These are phyloP conservation scores for Ceriops tagal DNA, from an alignment of 345 rosid species.

Conservation along the genomic window DNA sequence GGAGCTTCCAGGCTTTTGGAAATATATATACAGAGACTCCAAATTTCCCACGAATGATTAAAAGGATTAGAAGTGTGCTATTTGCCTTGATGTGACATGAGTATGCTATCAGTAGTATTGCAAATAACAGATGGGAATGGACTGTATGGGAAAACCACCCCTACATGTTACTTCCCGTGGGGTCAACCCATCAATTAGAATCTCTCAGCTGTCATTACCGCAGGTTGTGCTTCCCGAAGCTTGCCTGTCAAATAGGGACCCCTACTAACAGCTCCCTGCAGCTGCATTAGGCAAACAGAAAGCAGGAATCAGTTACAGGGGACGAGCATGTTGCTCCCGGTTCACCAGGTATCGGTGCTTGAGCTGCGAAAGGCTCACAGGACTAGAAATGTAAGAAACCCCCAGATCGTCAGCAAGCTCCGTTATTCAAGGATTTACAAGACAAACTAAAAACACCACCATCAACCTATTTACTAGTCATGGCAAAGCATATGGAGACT, in stretches of 20 bases:
- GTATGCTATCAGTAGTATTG: neutral
- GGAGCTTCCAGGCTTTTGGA: too few relatives aligned
- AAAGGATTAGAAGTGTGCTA: too few relatives aligned
- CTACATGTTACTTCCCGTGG: neutral
- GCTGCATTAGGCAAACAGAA: slow-evolving; percentile 37
- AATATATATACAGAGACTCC: too few relatives aligned
- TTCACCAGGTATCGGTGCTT: neutral
- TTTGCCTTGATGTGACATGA: neutral
- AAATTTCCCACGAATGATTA: too few relatives aligned
- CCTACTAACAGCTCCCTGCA: slow-evolving; percentile 75
- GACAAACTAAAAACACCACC: too few relatives aligned
- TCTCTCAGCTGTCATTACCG: slow-evolving; percentile 73
- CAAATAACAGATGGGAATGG: neutral
- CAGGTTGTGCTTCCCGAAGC: slow-evolving; percentile 56
- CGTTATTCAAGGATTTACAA: neutral
- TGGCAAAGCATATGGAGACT: too few relatives aligned
- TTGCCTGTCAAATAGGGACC: slow-evolving; percentile 65
- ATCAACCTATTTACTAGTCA: too few relatives aligned
- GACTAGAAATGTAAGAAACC: too few relatives aligned
- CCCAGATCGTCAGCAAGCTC: neutral
- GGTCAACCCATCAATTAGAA: slow-evolving; percentile 33
- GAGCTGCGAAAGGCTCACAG: neutral
- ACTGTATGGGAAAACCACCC: too few relatives aligned
- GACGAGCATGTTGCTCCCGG: neutral
- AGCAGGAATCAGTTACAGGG: too few relatives aligned